These are phyloP conservation scores for Botrytis paeoniae DNA, from an alignment of 2,329 filamentous ascomycete species.

Conservation along the genomic window DNA sequence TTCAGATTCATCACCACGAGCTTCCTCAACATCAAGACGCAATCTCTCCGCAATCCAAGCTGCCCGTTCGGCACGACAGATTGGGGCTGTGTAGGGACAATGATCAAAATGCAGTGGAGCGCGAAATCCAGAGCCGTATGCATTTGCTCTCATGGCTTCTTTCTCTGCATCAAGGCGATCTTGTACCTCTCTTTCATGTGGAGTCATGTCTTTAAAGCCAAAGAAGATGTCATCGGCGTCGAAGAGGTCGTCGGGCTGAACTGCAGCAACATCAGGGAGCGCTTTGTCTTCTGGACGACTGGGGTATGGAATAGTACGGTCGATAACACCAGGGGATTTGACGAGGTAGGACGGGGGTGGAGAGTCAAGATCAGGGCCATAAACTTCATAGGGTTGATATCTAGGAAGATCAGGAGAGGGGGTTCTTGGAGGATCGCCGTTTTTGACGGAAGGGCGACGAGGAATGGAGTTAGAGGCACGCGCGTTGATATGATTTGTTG, in stretches of 20 bases:
- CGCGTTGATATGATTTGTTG: not conserved
- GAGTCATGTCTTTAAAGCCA: not conserved
- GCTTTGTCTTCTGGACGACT: not conserved
- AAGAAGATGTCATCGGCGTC: conserved; percentile 2
- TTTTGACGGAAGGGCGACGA: not conserved
- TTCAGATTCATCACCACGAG: not conserved
- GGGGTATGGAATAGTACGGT: not conserved
- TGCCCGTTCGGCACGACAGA: not conserved
- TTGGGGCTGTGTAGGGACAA: not conserved
- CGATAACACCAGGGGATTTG: not conserved
- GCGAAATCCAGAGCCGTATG: not conserved
- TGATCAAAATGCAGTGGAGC: not conserved
- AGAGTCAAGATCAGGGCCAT: not conserved
- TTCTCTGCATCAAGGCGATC: not conserved
- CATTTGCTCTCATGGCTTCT: not conserved
- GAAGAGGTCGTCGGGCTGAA: not conserved
- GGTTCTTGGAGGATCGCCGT: not conserved
- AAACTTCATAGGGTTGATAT: not conserved
- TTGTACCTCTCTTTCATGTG: not conserved
- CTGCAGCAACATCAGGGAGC: not conserved
- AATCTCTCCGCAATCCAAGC: not conserved
- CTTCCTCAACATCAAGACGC: not conserved
- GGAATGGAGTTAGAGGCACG: too few species aligned
- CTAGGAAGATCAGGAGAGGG: not conserved
- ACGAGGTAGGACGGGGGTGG: conserved; percentile 9